These are phyloP conservation scores for Endoconidiophora laricicola DNA, from an alignment of 2,329 filamentous ascomycete species.

Conservation along the genomic window DNA sequence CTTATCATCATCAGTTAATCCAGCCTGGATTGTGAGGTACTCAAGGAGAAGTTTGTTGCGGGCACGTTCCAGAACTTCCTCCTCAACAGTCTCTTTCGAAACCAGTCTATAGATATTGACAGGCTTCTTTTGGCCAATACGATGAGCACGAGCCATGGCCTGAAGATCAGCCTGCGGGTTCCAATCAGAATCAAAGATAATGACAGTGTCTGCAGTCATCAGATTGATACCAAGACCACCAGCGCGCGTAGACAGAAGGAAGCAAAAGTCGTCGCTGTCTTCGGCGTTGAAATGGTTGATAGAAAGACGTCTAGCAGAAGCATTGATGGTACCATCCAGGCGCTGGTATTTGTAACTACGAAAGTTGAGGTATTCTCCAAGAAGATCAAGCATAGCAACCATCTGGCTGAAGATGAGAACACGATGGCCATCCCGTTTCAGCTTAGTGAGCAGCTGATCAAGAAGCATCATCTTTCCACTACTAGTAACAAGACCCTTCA, in stretches of 20 bases:
- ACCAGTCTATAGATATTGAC: conserved; percentile 94
- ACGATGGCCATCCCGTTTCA: conserved; percentile 84
- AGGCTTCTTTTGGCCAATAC: conserved; percentile 89
- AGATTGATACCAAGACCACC: conserved; percentile 97
- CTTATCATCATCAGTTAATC: conserved; percentile 88
- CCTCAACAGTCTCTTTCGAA: conserved; percentile 95
- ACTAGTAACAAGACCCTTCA: conserved; percentile 86
- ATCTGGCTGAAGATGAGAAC: conserved; percentile 98
- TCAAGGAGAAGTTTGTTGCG: conserved; percentile 96
- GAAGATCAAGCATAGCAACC: conserved; percentile 95
- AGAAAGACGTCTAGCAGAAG: conserved; percentile 72
- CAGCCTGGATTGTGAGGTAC: conserved; percentile 91
- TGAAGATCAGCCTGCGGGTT: conserved; percentile 96
- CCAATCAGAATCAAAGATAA: conserved; percentile 98
- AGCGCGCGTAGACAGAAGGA: conserved; percentile 83
- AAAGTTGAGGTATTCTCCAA: conserved; percentile 82
- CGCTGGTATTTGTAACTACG: conserved; percentile 93
- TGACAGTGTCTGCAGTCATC: conserved; percentile 96
- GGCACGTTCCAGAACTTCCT: conserved; percentile 89
- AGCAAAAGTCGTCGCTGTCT: conserved; percentile 89
- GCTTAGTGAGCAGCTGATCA: conserved; percentile 82
- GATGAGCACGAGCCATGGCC: conserved; percentile 94
- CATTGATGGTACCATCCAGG: conserved; percentile 85
- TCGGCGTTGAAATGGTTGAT: conserved; percentile 99
- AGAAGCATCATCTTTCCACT: conserved; percentile 99